Percentiles rank a stretch among this genome's conserved stretches.
These are phyloP conservation scores for Leccinum angustisporum DNA, from an alignment of 1,284 basidiomycete species.

Conservation along the genomic window DNA sequence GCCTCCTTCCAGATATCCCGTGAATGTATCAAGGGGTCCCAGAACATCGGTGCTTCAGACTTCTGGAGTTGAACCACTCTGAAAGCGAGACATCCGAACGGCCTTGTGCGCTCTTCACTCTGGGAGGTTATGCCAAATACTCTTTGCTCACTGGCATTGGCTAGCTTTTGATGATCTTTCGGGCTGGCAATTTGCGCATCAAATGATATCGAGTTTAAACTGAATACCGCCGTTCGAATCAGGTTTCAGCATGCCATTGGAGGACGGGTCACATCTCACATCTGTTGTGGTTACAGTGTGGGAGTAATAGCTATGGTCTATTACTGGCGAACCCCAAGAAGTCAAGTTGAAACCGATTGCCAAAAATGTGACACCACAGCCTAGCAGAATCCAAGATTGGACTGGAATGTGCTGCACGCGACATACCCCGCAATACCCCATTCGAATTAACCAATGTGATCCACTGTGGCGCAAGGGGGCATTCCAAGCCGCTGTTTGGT, in stretches of 20 bases:
- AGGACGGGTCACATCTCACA: not conserved
- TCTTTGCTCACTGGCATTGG: not conserved
- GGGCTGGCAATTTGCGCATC: not conserved
- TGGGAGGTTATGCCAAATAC: not conserved
- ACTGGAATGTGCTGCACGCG: not conserved
- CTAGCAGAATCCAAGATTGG: conserved; percentile 2
- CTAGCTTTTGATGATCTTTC: not conserved
- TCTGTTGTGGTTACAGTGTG: not conserved
- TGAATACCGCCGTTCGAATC: not conserved
- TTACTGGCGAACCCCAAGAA: not conserved
- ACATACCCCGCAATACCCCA: not conserved
- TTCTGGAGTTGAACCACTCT: not conserved
- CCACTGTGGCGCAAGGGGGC: not conserved
- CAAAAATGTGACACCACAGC: not conserved
- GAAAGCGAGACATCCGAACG: not conserved
- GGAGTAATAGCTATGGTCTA: not conserved
- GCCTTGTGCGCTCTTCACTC: not conserved
- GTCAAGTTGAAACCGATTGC: conserved; percentile 17
- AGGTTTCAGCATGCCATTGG: conserved; percentile 1
- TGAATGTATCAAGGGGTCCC: not conserved
- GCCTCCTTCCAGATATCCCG: not conserved
- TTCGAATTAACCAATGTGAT: not conserved
- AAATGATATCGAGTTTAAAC: not conserved
- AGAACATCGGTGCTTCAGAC: not conserved
- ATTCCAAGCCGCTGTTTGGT: not conserved